Evolutionary conservation across 1,284 basidiomycete species (phyloP).

Genomic region (Tremellales sp.): DNA sequence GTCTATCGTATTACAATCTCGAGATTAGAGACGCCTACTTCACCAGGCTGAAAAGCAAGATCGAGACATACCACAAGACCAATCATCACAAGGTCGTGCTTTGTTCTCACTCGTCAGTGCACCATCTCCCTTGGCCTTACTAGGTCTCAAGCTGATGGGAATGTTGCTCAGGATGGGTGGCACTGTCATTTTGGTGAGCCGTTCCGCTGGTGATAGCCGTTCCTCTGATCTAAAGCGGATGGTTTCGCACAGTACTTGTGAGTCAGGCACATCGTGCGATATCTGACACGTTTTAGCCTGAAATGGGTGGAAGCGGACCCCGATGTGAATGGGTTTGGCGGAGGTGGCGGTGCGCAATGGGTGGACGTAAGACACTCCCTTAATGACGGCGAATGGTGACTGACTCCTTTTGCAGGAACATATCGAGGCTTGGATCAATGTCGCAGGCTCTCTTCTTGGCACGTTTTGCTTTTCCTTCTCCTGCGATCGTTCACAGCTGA

Average conservation of each 20-base stretch:
- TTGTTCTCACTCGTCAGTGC: conserved; percentile 63
- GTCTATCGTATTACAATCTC: conserved; percentile 81
- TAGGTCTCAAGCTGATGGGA: conserved; percentile 5
- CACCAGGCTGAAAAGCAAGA: conserved; percentile 74
- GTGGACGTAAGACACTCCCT: conserved; percentile 63
- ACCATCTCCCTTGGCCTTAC: not conserved
- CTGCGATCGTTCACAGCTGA: too few species aligned
- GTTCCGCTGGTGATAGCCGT: not conserved
- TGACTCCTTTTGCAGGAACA: conserved; percentile 55
- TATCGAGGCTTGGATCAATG: conserved; percentile 73
- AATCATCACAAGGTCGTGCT: conserved; percentile 80
- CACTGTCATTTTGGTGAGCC: conserved; percentile 53
- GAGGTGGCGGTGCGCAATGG: conserved; percentile 78
- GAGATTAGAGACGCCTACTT: conserved; percentile 94
- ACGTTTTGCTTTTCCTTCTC: not conserved
- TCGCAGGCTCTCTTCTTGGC: conserved; percentile 79
- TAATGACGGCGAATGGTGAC: not conserved
- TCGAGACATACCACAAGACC: conserved; percentile 74
- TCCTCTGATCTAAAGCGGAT: conserved; percentile 3
- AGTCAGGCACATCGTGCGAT: conserved; percentile 40
- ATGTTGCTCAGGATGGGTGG: conserved; percentile 69
- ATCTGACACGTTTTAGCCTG: conserved; percentile 54
- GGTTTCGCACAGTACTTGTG: conserved; percentile 38
- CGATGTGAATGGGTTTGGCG: conserved; percentile 59
- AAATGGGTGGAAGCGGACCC: conserved; percentile 91